Base-by-base conservation (phyloP, 805 yeast genomes). In the Yueomyces sinensis region DNA sequence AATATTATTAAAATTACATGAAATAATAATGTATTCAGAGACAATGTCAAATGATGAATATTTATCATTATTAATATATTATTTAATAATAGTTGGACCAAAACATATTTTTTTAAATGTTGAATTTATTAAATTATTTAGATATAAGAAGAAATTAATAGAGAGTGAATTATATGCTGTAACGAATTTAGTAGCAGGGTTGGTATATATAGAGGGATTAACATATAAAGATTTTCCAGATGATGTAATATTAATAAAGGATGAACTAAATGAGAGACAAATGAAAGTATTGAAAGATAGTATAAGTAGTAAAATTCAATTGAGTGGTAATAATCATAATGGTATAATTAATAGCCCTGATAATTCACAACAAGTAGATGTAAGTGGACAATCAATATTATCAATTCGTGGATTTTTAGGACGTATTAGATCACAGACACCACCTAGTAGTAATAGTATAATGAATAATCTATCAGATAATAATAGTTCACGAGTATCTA, bases 121-220 rank as follows among this genome's bases (percentile, higher is more conserved):
- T 13, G 50, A 54, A 35, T 56, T 51, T 34, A 49, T 54, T 19
- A 52, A 49, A 33, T 30, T 56, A 15, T 56, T 56, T 31, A 49
- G 61, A 31, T 50, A 50, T 35, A 54, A 50, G 33, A 51, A 50
- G 30, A 50, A 50, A 31, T 37, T 56, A n/a, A 47, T 50, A 5
- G 52, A 54, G 37, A 50, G 50, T 31, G 61, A 54, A 36, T 37
- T 52, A 15, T 56, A 45, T 40, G 56, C 52, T 11, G 35, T 54
- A 13, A 56, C 61, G 9, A 56, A 56, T 38, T 36, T 54, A 9
- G 59, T 54, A 27, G 61, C 59, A 2, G 56, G 59, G 2, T 37
- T 56, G 13, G 45, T 45, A n/a, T 56, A 53, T 32, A 41, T 56
- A n/a, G 58, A 52, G 28, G 50, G 52, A 3, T 39, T 55, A 16